Evolutionary conservation across 768 basidiomycete genomes (phyloP), one percentile per base, ranked within the genome.

Genomic region (Naganishia antarctica): DNA sequence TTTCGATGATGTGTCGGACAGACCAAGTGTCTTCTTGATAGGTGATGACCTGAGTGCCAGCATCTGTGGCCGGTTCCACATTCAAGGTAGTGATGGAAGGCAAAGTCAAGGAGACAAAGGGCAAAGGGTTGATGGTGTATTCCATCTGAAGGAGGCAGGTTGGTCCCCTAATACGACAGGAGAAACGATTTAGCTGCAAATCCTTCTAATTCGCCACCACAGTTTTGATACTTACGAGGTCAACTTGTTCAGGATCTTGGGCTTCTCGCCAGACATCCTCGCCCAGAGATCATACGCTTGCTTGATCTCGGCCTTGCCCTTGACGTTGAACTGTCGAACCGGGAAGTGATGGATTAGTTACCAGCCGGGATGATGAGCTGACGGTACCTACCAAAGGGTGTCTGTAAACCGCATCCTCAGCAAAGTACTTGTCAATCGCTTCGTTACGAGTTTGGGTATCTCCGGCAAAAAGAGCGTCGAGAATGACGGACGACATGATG

Each of bases 1-100:
- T 47, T 31, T 60, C 59, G 44, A 60, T 45, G 29, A 60, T 45
- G 29, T 47, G 44, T 60, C 46, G 59, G 21, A 60, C 21, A 4
- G 59, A 45, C 59, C 59, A 60, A 18, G 46, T 47, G 59, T 60
- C 59, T 34, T 60, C 59, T 47, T 60, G 59, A n/a, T 21, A 45
- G 25, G 43, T 45, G 32, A 60, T 47, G 44, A 45, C 37, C 18
- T 45, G 59, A 45, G 43, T 47, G 15, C 59, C 59, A 6, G 59
- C 59, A 60, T 45, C 53, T 12, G 59, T 60, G 26, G 59, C n/a
- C n/a, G 59, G 59, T 57, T 57, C 59, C 18, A 60, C 28, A 15
- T 47, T 45, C 44, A 60, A 47, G 25, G 32, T 37, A 16, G 59
- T 60, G 23, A 45, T 43, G 12, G 59, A 45, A 13, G 59, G 59